Conservation (phyloP, 192 early-diverging fungal species). For the Entomortierella beljakovae region DNA sequence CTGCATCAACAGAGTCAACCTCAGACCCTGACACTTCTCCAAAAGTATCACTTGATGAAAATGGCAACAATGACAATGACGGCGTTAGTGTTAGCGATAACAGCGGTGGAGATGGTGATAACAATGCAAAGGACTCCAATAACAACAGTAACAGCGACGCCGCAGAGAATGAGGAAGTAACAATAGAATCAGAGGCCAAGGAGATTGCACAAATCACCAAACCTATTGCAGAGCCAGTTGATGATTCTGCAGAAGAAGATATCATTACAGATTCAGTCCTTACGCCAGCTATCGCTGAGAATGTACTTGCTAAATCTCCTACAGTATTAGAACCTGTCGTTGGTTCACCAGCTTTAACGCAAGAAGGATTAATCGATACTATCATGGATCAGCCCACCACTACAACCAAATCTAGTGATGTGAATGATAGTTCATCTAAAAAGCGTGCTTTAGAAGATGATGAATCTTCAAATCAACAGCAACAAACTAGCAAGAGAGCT, state of each 20-base stretch:
- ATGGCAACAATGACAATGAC: neutral
- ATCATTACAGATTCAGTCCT: slow-evolving; percentile 21
- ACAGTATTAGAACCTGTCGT: slow-evolving; percentile 10
- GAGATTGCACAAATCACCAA: slow-evolving; percentile 18
- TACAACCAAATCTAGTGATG: neutral
- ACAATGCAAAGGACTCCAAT: neutral
- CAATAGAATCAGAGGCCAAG: slow-evolving; percentile 5
- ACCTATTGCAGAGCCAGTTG: slow-evolving; percentile 15
- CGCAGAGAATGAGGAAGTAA: neutral
- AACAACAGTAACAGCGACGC: neutral
- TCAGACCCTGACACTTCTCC: slow-evolving; percentile 34
- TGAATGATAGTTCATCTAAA: slow-evolving; percentile 7
- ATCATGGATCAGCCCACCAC: neutral
- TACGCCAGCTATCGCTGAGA: slow-evolving; percentile 6
- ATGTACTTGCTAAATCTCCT: neutral
- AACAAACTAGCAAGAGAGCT: neutral
- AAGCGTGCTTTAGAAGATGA: slow-evolving; percentile 18
- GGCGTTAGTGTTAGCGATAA: neutral
- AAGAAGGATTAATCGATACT: slow-evolving; percentile 45
- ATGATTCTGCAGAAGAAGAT: slow-evolving; percentile 13
- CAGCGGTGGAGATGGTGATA: neutral
- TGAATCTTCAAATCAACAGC: neutral
- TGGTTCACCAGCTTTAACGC: slow-evolving; percentile 11
- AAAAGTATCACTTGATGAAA: slow-evolving; percentile 9
- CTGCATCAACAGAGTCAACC: slow-evolving; percentile 8